A percentile compares a stretch with the other conserved stretches of the same genome.
Evolutionary conservation across 2,329 filamentous ascomycete genomes (phyloP).

Genomic region (Trichoderma semiorbis): DNA sequence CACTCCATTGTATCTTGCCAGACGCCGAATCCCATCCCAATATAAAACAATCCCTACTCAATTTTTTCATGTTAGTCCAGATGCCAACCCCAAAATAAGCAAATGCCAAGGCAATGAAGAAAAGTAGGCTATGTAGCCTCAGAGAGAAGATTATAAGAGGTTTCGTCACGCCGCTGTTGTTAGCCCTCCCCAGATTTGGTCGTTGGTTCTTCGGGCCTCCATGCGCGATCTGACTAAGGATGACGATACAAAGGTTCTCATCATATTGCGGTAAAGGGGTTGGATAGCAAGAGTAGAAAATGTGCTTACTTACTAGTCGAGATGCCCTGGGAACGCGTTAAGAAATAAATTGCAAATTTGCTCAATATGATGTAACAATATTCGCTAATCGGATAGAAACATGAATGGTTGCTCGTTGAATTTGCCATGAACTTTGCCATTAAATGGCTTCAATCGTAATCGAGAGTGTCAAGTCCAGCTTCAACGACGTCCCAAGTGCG

Average conservation of each 20-base stretch:
- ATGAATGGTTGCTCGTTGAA: neutral
- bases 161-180: conserved; percentile 44
- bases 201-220: conserved; percentile 33
- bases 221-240: conserved; percentile 78
- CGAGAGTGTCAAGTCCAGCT: conserved; percentile 54
- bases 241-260: conserved; percentile 89
- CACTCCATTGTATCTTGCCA: neutral
- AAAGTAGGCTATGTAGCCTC: conserved; percentile 27
- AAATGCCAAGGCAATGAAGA: neutral
- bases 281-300: neutral
- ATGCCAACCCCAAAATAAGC: neutral
- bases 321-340: no score
- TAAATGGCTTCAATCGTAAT: conserved; percentile 52
- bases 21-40: neutral
- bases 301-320: neutral
- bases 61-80: neutral
- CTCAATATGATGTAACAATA: neutral
- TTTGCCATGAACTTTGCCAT: neutral
- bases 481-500: conserved; percentile 66
- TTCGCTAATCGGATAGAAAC: neutral
- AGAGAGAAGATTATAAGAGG: conserved; percentile 54
- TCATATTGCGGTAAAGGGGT: conserved; percentile 50
- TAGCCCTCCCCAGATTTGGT: conserved; percentile 31
- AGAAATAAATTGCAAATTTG: neutral
- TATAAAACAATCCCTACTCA: neutral